Conservation (phyloP, 2,329 filamentous ascomycete genomes). For the Bipolaris sorokiniana region DNA sequence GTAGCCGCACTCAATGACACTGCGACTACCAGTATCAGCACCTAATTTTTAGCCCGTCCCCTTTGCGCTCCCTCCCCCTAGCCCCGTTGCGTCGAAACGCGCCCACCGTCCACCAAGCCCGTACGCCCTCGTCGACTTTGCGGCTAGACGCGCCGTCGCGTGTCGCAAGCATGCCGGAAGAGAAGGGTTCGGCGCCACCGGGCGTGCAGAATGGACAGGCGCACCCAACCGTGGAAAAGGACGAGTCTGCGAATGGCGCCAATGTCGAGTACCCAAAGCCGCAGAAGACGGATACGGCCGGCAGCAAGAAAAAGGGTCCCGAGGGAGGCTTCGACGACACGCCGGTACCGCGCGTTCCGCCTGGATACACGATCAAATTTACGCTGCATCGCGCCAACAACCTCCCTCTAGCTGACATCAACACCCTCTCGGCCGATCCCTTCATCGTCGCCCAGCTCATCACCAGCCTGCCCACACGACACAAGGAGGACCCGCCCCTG, state of each 20-base stretch:
- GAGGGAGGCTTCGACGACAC: slow-evolving; percentile 82
- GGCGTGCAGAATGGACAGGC: slow-evolving; percentile 21
- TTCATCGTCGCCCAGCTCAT: slow-evolving; percentile 79
- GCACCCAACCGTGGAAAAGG: slow-evolving; percentile 19
- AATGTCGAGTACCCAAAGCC: slow-evolving; percentile 27
- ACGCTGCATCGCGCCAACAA: slow-evolving; percentile 82
- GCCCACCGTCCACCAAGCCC: background rate
- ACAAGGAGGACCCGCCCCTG: slow-evolving; percentile 84
- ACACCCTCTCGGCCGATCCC: slow-evolving; percentile 79
- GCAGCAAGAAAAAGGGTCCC: slow-evolving; percentile 55
- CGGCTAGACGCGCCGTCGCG: slow-evolving; percentile 7
- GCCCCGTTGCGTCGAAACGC: slow-evolving; percentile 13
- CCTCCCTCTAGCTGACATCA: slow-evolving; percentile 81
- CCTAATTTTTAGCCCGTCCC: background rate
- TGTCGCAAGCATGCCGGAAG: slow-evolving; percentile 21
- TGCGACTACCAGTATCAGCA: background rate
- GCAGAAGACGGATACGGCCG: slow-evolving; percentile 32
- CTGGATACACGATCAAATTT: slow-evolving; percentile 84
- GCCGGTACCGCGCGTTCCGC: slow-evolving; percentile 73
- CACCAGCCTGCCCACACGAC: slow-evolving; percentile 71
- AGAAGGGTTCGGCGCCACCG: slow-evolving; percentile 13
- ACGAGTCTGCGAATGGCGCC: slow-evolving; percentile 16
- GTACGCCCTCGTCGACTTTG: background rate
- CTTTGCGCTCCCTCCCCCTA: slow-evolving; percentile 1
- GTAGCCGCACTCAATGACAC: background rate